Evolutionary conservation across 805 yeast genomes (phyloP).

Genomic region (Maudiozyma serrabonitensis): DNA sequence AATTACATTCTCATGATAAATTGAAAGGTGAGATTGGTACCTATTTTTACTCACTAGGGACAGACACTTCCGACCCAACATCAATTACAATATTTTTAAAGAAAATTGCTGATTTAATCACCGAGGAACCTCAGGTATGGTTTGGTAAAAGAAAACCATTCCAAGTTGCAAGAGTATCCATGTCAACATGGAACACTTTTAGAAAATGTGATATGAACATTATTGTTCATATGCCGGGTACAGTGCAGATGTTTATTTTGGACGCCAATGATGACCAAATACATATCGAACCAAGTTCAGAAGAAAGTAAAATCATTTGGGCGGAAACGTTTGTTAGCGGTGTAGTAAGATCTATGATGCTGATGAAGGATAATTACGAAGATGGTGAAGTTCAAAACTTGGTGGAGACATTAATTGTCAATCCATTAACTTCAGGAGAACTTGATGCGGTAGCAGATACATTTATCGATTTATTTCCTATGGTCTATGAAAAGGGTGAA

Average conservation of each 20-base stretch:
- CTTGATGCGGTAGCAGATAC: constrained; percentile 24
- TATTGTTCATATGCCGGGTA: constrained; percentile 67
- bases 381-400: constrained; percentile 66
- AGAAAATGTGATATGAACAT: constrained; percentile 61
- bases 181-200: constrained; percentile 54
- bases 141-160: constrained; percentile 64
- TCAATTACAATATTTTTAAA: constrained; percentile 70
- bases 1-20: constrained; percentile 27
- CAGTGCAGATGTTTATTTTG: constrained; percentile 40
- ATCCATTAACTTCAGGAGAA: constrained; percentile 48
- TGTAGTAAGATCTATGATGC: constrained; percentile 55
- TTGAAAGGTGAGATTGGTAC: constrained; percentile 53
- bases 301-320: constrained; percentile 48
- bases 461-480: constrained; percentile 25
- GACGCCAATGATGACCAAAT: constrained; percentile 26
- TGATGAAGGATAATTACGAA: constrained; percentile 34
- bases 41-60: constrained; percentile 63
- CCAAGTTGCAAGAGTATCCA: constrained; percentile 63
- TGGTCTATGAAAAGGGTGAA: constrained; percentile 25
- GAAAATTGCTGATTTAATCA: constrained; percentile 52
- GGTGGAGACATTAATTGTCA: constrained; percentile 75
- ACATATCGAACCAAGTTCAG: constrained; percentile 26
- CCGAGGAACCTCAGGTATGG: constrained; percentile 62
- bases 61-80: constrained; percentile 67
- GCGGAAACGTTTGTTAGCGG: constrained; percentile 47